These are phyloP conservation scores for Marasmius oreades DNA, from an alignment of 1,284 basidiomycete species.

Conservation along the genomic window DNA sequence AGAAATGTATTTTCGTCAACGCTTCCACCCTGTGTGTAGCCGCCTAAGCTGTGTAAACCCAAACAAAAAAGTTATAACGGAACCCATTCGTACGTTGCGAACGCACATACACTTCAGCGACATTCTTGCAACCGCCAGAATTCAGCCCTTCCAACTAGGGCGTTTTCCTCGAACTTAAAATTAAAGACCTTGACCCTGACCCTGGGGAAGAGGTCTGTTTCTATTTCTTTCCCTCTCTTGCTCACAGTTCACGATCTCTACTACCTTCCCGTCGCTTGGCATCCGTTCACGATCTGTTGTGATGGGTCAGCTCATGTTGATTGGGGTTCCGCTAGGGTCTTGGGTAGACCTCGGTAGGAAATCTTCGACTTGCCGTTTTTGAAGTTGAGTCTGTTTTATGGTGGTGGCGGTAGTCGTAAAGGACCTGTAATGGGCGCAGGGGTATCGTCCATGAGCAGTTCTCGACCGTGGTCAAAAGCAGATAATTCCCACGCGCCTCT, in stretches of 20 bases:
- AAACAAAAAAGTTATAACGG: too few relatives aligned
- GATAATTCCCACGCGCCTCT: too few relatives aligned
- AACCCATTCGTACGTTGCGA: not conserved
- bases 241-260: conserved; percentile 36
- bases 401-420: not conserved
- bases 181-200: conserved; percentile 46
- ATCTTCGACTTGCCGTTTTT: not conserved
- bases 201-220: conserved; percentile 24
- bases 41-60: conserved; percentile 47
- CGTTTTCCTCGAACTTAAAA: conserved; percentile 64
- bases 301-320: too few relatives aligned
- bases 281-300: conserved; percentile 16
- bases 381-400: not conserved
- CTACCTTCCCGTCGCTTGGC: conserved; percentile 33
- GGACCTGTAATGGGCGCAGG: not conserved
- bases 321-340: not conserved
- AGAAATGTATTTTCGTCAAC: conserved; percentile 84
- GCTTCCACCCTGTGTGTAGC: conserved; percentile 79
- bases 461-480: too few relatives aligned
- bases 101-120: conserved; percentile 16
- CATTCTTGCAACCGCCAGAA: conserved; percentile 14
- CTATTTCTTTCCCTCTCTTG: conserved; percentile 23
- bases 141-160: conserved; percentile 64
- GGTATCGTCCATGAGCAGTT: not conserved
- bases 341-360: not conserved